Evolutionary conservation across 768 basidiomycete genomes (phyloP), one percentile per base, ranked within the genome.

Genomic region (Podaxis sp.): DNA sequence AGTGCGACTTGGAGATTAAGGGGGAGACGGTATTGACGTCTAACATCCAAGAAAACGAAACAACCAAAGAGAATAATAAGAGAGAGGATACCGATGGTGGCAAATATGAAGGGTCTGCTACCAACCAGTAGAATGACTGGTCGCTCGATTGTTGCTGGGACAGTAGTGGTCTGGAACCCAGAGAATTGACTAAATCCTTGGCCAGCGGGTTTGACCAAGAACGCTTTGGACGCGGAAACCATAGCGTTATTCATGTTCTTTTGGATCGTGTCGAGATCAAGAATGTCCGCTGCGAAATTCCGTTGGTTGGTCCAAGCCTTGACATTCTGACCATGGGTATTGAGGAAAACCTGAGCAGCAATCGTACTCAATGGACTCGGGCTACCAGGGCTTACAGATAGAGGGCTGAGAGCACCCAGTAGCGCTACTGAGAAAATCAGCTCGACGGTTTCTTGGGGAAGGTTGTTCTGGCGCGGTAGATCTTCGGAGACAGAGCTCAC

Each of bases 381-480:
- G 11, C 12, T 33, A 48, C 57, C 57, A 2, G 57, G 57, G 4
- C 57, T 30, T 22, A n/a, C 33, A 13, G 57, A 59, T 26, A 59
- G 12, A 24, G 57, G 57, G 11, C 46, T 59, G 3, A 59, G 46
- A 49, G 28, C 57, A n/a, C 57, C 36, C 4, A 59, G 30, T 15
- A 59, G n/a, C 22, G 57, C 57, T 3, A 26, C 19, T 3, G 57
- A 59, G 33, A 59, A 36, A 19, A 59, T 59, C n/a, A 59, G 57
- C 12, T 49, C 12, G 26, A 30, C 46, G 4, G 57, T 59, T 59
- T 28, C 26, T n/a, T n/a, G 11, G 1, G 57, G 13, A 36, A 59
- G 44, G 19, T 49, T 59, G 19, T 49, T 59, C 48, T 48, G 57
- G 15, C 46, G 30, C 36, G 57, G 30, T 13, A 39, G 33, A 3